Conservation (phyloP, 2,329 filamentous ascomycete species). For the Biscogniauxia sp. region DNA sequence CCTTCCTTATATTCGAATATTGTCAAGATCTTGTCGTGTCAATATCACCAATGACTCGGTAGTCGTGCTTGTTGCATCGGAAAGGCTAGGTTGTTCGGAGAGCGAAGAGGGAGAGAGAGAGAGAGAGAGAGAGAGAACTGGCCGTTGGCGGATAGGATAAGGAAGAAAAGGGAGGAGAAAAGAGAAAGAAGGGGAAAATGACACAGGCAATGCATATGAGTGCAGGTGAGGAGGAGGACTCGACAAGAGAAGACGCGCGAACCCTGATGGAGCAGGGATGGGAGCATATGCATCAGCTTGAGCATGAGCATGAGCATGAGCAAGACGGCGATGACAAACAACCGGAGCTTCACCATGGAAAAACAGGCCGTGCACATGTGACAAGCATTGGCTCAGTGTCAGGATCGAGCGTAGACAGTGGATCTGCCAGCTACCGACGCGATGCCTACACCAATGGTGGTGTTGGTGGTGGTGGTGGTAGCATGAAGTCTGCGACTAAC, state of each 20-base stretch:
- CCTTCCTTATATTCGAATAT: neutral
- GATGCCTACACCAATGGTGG: neutral
- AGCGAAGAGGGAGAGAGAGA: neutral
- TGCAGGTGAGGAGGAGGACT: too few species aligned
- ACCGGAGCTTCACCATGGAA: slow-evolving; percentile 12
- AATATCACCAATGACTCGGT: neutral
- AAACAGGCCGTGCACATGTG: slow-evolving; percentile 11
- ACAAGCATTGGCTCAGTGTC: slow-evolving; percentile 20
- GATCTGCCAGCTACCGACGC: slow-evolving; percentile 7
- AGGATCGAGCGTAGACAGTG: slow-evolving; percentile 19
- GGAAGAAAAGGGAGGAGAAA: neutral
- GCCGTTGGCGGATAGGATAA: neutral
- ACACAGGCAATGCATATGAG: neutral
- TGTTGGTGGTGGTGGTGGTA: slow-evolving; percentile 6
- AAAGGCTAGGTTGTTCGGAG: neutral
- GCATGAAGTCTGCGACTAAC: slow-evolving; percentile 18
- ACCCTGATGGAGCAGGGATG: too few species aligned
- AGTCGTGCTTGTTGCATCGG: neutral
- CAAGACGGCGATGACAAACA: slow-evolving; percentile 1
- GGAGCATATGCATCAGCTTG: too few species aligned
- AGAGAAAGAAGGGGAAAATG: neutral
- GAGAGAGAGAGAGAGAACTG: neutral
- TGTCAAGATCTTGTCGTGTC: neutral
- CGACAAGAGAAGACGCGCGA: too few species aligned
- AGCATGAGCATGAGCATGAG: slow-evolving; percentile 5